These are phyloP conservation scores for Caryopteris hybrid DNA, from an alignment of 305 asterid genomes.

Conservation along the genomic window DNA sequence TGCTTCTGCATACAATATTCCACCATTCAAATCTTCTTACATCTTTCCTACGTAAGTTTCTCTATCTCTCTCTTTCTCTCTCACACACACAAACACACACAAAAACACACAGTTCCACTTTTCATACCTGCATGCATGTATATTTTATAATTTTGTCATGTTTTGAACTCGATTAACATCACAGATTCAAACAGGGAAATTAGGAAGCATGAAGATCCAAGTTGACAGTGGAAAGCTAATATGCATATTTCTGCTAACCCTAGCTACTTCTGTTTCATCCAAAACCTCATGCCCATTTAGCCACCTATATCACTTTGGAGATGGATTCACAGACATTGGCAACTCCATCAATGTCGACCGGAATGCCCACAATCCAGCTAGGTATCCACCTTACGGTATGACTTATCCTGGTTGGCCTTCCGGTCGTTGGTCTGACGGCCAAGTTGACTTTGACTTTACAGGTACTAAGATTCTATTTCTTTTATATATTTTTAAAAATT, in stretches of 20 bases:
- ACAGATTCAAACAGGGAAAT: too few relatives aligned
- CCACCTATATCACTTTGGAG: slow-evolving; percentile 2
- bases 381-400: neutral
- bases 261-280: neutral
- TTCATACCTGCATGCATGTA: too few relatives aligned
- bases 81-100: too few relatives aligned
- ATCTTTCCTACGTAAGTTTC: too few relatives aligned
- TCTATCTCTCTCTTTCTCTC: too few relatives aligned
- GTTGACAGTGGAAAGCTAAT: neutral
- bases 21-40: too few relatives aligned
- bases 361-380: neutral
- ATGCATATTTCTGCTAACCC: neutral
- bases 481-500: too few relatives aligned
- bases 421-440: slow-evolving; percentile 12
- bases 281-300: neutral
- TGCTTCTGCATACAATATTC: too few relatives aligned
- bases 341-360: neutral
- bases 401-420: slow-evolving; percentile 6
- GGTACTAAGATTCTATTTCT: too few relatives aligned
- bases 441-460: neutral
- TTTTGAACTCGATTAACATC: too few relatives aligned
- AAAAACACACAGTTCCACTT: too few relatives aligned
- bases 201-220: neutral
- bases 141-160: too few relatives aligned
- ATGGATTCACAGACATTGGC: slow-evolving; percentile 6